Percentiles rank a stretch among this genome's conserved stretches.
These are phyloP conservation scores for Suillus plorans DNA, from an alignment of 768 basidiomycete genomes.

Conservation along the genomic window DNA sequence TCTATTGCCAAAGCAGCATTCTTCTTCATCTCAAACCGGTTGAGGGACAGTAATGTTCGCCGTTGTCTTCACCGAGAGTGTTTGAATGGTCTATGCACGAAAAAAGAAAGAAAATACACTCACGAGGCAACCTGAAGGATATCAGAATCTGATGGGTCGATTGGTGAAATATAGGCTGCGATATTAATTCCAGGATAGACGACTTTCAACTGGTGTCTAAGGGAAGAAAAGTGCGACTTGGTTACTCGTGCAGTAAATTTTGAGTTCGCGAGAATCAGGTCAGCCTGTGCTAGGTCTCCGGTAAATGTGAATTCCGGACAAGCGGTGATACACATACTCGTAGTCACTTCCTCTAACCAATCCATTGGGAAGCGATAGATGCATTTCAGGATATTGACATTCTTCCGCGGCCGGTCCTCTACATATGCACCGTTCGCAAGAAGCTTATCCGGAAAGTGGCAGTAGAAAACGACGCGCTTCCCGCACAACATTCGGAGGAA, in stretches of 20 bases:
- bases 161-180: constrained; percentile 56
- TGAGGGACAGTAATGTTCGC: constrained; percentile 83
- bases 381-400: constrained; percentile 30
- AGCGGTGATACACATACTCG: constrained; percentile 50
- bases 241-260: constrained; percentile 86
- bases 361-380: constrained; percentile 87
- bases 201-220: constrained; percentile 62
- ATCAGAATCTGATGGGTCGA: constrained; percentile 47
- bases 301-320: constrained; percentile 3
- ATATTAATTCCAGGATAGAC: constrained; percentile 96
- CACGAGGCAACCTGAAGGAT: constrained; percentile 58
- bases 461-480: constrained; percentile 94
- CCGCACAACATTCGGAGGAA: constrained; percentile 64
- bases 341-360: constrained; percentile 85
- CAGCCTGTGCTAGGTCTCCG: constrained; percentile 68
- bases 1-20: constrained; percentile 80
- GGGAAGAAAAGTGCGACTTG: constrained; percentile 67
- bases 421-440: constrained; percentile 68
- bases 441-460: constrained; percentile 96
- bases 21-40: constrained; percentile 96
- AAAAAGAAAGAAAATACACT: constrained; percentile 20
- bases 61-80: constrained; percentile 42
- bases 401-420: constrained; percentile 48
- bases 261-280: constrained; percentile 90
- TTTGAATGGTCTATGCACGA: background rate